These are phyloP conservation scores for Hydrangea macrophylla DNA, from an alignment of 148 eudicot species.

Conservation along the genomic window DNA sequence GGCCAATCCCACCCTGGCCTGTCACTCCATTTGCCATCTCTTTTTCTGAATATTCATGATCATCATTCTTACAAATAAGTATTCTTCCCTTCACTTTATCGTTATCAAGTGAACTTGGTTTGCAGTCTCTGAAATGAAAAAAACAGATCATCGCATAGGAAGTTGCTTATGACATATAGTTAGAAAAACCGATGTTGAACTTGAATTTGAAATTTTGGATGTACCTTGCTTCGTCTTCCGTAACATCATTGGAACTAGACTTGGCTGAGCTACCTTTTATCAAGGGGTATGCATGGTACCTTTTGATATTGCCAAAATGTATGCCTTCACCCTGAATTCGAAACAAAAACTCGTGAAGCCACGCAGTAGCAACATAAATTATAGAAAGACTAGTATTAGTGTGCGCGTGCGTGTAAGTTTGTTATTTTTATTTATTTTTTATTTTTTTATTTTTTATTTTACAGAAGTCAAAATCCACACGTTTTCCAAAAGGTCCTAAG, in stretches of 20 bases:
- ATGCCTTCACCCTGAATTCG: slow-evolving; percentile 58
- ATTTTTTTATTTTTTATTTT: too few relatives aligned
- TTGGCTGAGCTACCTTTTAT: slow-evolving; percentile 35
- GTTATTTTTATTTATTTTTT: too few relatives aligned
- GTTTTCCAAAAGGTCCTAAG: too few relatives aligned
- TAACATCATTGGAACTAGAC: slow-evolving; percentile 7
- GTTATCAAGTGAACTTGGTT: slow-evolving; percentile 35
- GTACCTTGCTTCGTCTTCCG: slow-evolving; percentile 38
- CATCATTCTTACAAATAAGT: slow-evolving; percentile 39
- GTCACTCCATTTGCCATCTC: slow-evolving; percentile 21
- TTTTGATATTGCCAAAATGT: slow-evolving; percentile 41
- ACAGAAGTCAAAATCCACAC: too few relatives aligned
- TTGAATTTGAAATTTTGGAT: background rate
- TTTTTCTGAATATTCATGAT: slow-evolving; percentile 4
- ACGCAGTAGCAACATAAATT: too few relatives aligned
- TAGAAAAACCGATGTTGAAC: too few relatives aligned
- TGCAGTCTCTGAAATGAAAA: slow-evolving; percentile 56
- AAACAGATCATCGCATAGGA: background rate
- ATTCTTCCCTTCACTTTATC: slow-evolving; percentile 51
- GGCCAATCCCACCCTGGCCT: slow-evolving; percentile 42
- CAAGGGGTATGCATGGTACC: slow-evolving; percentile 49
- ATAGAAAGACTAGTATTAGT: too few relatives aligned
- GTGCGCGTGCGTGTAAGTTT: too few relatives aligned
- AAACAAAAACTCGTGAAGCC: background rate
- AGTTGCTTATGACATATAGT: background rate